Base-by-base conservation (phyloP, 2,329 filamentous ascomycete species). In the Monosporascus sp. region DNA sequence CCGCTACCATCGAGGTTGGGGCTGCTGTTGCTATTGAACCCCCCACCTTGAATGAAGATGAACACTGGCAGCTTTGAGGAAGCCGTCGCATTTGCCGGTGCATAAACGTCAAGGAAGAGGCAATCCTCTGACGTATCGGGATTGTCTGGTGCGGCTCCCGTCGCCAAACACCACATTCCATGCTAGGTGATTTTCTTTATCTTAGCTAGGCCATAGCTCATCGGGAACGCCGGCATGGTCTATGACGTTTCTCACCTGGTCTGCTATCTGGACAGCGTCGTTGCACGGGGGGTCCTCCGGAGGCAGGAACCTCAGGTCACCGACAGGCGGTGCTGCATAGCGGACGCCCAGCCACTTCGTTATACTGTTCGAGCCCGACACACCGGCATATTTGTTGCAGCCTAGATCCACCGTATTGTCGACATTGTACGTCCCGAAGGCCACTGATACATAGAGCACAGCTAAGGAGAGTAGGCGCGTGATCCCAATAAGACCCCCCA, bases 331-430 rank as follows among this genome's bases (percentile, higher is more conserved):
- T 5, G 86, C 83, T 1, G 88, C 89, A 72, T 83, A 94, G 44
- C 87, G 81, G 57, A 94, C 82, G 1, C 88, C 89, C 7, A 89
- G 77, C 87, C 87, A 93, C 67, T 86, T 78, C 2, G 80, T 83
- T 48, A 90, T 72, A 1, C 84, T 86, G 60, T 81, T 80, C 0
- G 69, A 60, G 1, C 78, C 72, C 1, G 73, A 64, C 4, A 72
- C 69, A 8, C 89, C 89, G 49, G 76, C 68, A 63, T 91, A 90
- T 25, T 75, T 79, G 31, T 85, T 79, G 65, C 91, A 92, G 3
- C 77, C 78, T 22, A 92, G 74, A 56, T 88, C 75, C 15, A 90
- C 82, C 3, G 74, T 53, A 17, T 50, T 22, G 67, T 65, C 36
- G 62, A 66, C 51, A 44, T 24, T 17, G 49, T 24, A n/a, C 17